A percentile compares a stretch with the other conserved stretches of the same genome.
phyloP scores from a whole-genome alignment of 306 rosid genomes.

The Gastrolobium bilobum region DNA sequence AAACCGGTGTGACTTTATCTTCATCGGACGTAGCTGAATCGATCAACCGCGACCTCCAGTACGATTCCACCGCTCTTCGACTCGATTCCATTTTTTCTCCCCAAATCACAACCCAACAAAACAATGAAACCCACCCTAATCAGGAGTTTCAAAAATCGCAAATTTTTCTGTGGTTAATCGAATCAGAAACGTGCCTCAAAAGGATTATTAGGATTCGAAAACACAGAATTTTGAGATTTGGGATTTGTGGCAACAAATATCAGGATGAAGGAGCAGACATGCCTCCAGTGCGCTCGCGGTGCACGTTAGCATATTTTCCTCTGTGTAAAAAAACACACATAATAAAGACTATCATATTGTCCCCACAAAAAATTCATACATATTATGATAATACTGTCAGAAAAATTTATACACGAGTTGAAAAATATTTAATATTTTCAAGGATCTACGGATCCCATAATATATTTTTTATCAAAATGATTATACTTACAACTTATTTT shows the following conservation, averaged over 20 bases:
- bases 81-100: slow-evolving; percentile 83
- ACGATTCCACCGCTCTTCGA: slow-evolving; percentile 98
- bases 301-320: too few relatives aligned
- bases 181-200: background rate
- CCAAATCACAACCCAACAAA: slow-evolving; percentile 35
- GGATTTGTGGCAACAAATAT: slow-evolving; percentile 38
- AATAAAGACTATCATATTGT: too few relatives aligned
- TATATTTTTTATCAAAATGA: too few relatives aligned
- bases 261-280: background rate
- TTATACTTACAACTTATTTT: too few relatives aligned
- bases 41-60: slow-evolving; percentile 90
- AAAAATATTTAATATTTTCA: too few relatives aligned
- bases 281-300: too few relatives aligned
- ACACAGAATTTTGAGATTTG: slow-evolving; percentile 15
- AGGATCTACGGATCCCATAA: too few relatives aligned
- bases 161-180: slow-evolving; percentile 25
- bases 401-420: too few relatives aligned
- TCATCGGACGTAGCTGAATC: slow-evolving; percentile 93
- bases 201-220: background rate
- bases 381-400: too few relatives aligned
- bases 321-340: too few relatives aligned
- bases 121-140: slow-evolving; percentile 40
- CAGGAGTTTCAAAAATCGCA: background rate
- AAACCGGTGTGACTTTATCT: slow-evolving; percentile 93
- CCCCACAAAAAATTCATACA: too few relatives aligned